These are phyloP conservation scores for Starmerella roubikii DNA, from an alignment of 805 yeast species.

Conservation along the genomic window DNA sequence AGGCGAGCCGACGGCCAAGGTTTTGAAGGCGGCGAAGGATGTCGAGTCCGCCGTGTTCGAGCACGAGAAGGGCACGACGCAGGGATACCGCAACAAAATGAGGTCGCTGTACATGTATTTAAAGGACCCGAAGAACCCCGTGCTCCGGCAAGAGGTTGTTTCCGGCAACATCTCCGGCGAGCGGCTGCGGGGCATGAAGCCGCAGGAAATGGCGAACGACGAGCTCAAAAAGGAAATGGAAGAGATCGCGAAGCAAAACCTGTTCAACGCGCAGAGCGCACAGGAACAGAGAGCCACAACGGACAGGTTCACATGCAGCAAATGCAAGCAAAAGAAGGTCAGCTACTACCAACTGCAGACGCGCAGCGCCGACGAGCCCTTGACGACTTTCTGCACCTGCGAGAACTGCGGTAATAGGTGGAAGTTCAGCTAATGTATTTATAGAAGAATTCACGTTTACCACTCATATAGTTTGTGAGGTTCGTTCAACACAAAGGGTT, in stretches of 20 bases:
- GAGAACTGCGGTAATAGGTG: conserved; percentile 96
- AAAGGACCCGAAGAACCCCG: conserved; percentile 81
- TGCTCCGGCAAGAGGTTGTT: conserved; percentile 54
- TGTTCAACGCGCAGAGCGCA: conserved; percentile 96
- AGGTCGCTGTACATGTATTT: conserved; percentile 78
- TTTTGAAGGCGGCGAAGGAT: conserved; percentile 49
- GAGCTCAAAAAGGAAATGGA: conserved; percentile 74
- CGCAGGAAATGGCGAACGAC: conserved; percentile 94
- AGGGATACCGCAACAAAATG: conserved; percentile 63
- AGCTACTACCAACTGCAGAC: conserved; percentile 97
- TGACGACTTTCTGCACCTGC: conserved; percentile 96
- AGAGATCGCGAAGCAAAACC: conserved; percentile 70
- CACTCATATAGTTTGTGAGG: too few relatives aligned
- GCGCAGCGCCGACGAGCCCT: conserved; percentile 96
- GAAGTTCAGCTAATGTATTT: conserved; percentile 92
- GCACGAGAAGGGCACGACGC: conserved; percentile 40
- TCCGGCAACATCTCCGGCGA: conserved; percentile 53
- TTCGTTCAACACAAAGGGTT: too few relatives aligned
- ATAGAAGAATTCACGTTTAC: too few relatives aligned
- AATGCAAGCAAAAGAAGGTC: conserved; percentile 93
- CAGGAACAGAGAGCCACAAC: conserved; percentile 91
- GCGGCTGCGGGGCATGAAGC: conserved; percentile 63
- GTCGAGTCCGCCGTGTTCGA: conserved; percentile 63
- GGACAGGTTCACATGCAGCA: conserved; percentile 93
- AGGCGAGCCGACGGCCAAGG: conserved; percentile 40